Conservation (phyloP, 225 moss, liverwort and hornwort species). For the Bryum argenteum region DNA sequence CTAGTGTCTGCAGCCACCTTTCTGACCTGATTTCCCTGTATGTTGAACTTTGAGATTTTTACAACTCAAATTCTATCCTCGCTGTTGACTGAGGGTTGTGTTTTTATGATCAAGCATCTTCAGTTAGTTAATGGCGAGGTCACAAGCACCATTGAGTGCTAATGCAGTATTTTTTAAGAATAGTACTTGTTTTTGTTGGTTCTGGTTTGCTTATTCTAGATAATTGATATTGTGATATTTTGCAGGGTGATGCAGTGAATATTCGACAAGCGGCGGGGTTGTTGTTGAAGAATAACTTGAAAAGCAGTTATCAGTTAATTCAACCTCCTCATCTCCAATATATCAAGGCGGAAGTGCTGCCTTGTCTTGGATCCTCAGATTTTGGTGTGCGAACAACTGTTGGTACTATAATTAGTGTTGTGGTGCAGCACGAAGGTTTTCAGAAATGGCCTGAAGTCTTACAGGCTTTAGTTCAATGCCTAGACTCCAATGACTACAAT, state of each 20-base stretch:
- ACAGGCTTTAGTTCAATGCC: slow-evolving; percentile 87
- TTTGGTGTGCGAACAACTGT: slow-evolving; percentile 89
- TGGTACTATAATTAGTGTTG: slow-evolving; percentile 91
- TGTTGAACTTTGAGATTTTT: slow-evolving; percentile 15
- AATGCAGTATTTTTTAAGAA: not conserved
- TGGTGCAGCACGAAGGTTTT: slow-evolving; percentile 93
- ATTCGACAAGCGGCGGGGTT: slow-evolving; percentile 98
- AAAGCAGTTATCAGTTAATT: slow-evolving; percentile 74
- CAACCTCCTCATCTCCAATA: slow-evolving; percentile 83
- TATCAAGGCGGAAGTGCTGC: slow-evolving; percentile 90
- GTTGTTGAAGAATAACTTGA: slow-evolving; percentile 98
- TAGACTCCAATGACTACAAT: slow-evolving; percentile 96
- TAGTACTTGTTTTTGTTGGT: slow-evolving; percentile 9
- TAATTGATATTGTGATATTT: slow-evolving; percentile 28
- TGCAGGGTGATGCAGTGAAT: slow-evolving; percentile 91
- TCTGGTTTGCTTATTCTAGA: slow-evolving; percentile 13
- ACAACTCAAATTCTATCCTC: slow-evolving; percentile 19
- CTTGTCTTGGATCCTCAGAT: slow-evolving; percentile 89
- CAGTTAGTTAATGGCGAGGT: slow-evolving; percentile 9
- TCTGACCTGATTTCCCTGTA: too few species aligned
- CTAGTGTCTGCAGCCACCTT: too few species aligned
- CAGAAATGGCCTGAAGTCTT: slow-evolving; percentile 97
- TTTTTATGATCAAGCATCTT: slow-evolving; percentile 15
- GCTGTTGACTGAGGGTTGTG: slow-evolving; percentile 15
- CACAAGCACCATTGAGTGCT: not conserved